Evolutionary conservation across 768 basidiomycete genomes (phyloP), one percentile per base, ranked within the genome.

Genomic region (Pulveroboletus sp.): DNA sequence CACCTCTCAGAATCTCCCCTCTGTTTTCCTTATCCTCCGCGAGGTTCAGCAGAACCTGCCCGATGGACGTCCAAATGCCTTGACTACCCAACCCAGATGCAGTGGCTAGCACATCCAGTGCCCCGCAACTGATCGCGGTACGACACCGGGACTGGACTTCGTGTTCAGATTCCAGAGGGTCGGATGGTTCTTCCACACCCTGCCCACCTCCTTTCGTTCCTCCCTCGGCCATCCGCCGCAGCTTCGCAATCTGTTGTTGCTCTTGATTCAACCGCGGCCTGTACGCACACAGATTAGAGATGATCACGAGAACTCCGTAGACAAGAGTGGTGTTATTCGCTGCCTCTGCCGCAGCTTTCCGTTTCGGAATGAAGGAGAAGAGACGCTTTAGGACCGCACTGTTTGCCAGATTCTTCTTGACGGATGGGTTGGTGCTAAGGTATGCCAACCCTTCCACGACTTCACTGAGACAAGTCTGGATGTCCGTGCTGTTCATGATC

Each of bases 401-500:
- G 14, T 68, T 71, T 7, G 84, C 79, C 43, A 93, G 67, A 22
- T 57, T 62, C 50, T 87, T 82, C 62, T 89, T 87, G 50, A 86
- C 74, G 2, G 64, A 51, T 1, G 87, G 74, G 55, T 82, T 76
- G 41, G 77, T 70, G 50, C 82, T 89, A 49, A 92, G 78, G 67
- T 93, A 87, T n/a, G 87, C 89, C 43, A 96, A 71, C 0, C 86
- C 91, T 70, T 96, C 93, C 13, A 93, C 74, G 5, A 83, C 83
- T 53, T 92, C 85, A 8, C 74, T 68, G 14, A 80, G 57, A 12
- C 79, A 76, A 19, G 75, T 58, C 6, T 65, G 56, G 27, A 77
- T 69, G 9, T 64, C 67, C 32, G 62, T 65, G 53, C 49, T 53
- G 29, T 71, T 67, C 42, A 77, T 56, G 24, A 85, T 71, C 44